Evolutionary conservation across 208 protist genomes (phyloP), one percentile per base, ranked within the genome.

Genomic region (Angomonas desouzai): DNA sequence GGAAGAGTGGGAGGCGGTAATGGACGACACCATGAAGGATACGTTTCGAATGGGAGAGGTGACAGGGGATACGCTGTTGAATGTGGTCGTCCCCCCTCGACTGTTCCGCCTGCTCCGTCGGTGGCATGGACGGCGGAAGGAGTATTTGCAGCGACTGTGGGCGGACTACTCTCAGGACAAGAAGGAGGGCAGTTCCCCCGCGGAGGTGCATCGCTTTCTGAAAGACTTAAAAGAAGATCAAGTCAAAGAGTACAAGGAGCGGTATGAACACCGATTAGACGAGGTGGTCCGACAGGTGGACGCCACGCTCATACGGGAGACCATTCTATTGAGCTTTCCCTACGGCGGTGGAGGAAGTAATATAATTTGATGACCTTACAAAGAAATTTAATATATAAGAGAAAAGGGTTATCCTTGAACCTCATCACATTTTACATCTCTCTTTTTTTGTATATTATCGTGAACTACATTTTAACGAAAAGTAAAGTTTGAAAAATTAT

Each of bases 81-180:
- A 92, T 45, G 66, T 84, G 7, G 86, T 90, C 1, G 48, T 69
- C 33, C 85, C 89, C 40, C 77, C 70, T 9, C 66, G 72, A 0
- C 59, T 95, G 40, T 95, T 95, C 64, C 74, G 85, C 3, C 55
- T 87, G 38, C 77, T 95, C 82, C 79, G 89, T 0, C 81, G 81
- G 25, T 95, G 89, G 86, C 81, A 95, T 64, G 63, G 82, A 18
- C 70, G 74, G 0, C 85, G 89, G 0, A 71, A 85, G 16, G 80
- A 84, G 32, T 72, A 80, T 4, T 55, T 73, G 23, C 36, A 64
- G 11, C 51, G 33, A 9, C 66, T 74, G 23, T 77, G 77, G 75
- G 67, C 23, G 45, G 45, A 51, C 20, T 27, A 16, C 20, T 4
- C 36, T 27, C 3, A 23, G 10, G n/a, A 51, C 6, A 51, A 51